Base-by-base conservation (phyloP, 257 asterid species). In the Cruciata laevipes region DNA sequence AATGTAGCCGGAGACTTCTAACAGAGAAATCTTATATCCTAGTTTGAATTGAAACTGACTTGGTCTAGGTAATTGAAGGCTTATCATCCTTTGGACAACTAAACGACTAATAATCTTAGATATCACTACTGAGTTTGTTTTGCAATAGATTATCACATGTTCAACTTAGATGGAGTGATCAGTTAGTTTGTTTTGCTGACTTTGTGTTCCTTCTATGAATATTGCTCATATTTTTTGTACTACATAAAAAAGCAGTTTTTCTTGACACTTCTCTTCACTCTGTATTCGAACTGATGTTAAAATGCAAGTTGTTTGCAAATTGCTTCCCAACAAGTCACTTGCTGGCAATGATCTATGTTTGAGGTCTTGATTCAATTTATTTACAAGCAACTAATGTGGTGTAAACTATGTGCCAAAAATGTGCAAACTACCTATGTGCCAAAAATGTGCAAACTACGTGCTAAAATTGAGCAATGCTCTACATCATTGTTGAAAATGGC, bases 401-500 rank as follows among this genome's bases (percentile, higher is more conserved):
- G 38, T 4, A 4, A 7, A 10, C 13, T 38, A 38, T 38, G 56
- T 13, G 56, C 13, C 13, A 1, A 38, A 38, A 10, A 3, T 38
- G 13, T 38, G 47, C 47, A 38, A 38, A 38, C 13, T 38, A 38
- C 4, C n/a, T n/a, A n/a, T n/a, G 38, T 35, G 38, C 38, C 4
- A 4, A 35, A 35, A 7, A 3, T 38, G 13, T 38, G 47, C 47
- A 38, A 38, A 38, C 13, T 38, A 38, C 4, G 38, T 35, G 38
- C 38, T 7, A 4, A 35, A 35, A 7, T 77, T 71, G 80, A 86
- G 76, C 86, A 89, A 57, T 89, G 98, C 62, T 85, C 90, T 66
- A 77, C 90, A 33, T 89, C 98, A 59, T 73, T 68, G 59, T 91
- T 96, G 38, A 91, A 87, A 76, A 89, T 87, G 96, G 96, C 98